Percentiles rank a stretch among this genome's conserved stretches.
phyloP scores from a whole-genome alignment of 73 alveolate species.

The Diophrys sp. region DNA sequence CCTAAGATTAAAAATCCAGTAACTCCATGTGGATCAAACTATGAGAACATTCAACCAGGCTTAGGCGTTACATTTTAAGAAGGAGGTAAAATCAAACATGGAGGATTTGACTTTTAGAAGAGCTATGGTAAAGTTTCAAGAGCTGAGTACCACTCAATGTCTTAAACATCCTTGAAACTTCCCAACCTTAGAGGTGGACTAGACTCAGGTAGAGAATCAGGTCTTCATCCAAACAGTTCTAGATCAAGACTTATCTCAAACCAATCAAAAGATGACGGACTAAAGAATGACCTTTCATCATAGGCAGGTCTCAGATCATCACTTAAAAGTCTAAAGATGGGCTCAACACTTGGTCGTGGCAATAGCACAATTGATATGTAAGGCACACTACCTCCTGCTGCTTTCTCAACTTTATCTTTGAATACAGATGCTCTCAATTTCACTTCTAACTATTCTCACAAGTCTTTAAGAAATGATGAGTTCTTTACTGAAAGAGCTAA shows the following conservation, averaged over 20 bases:
- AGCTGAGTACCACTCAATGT: not conserved
- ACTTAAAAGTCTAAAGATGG: not conserved
- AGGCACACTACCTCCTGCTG: too few species aligned
- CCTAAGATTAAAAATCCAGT: constrained; percentile 6
- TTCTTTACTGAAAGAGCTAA: not conserved
- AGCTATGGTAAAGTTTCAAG: not conserved
- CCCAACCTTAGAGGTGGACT: not conserved
- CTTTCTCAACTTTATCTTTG: not conserved
- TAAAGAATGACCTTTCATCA: too few species aligned
- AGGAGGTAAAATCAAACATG: not conserved
- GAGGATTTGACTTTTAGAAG: not conserved
- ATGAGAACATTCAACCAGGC: not conserved
- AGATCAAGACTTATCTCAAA: not conserved
- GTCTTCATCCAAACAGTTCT: not conserved
- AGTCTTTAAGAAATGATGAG: not conserved
- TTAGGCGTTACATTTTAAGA: constrained; percentile 2
- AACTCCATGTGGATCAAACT: constrained; percentile 6
- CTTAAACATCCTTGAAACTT: not conserved
- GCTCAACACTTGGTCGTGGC: not conserved
- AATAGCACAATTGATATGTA: too few species aligned
- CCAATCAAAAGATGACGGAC: too few species aligned
- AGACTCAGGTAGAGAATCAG: not conserved
- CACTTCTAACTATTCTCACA: not conserved
- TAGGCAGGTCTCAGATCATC: too few species aligned
- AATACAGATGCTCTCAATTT: not conserved